Evolutionary conservation across 441 rosid genomes (phyloP).

Genomic region (Mallotus repandus): DNA sequence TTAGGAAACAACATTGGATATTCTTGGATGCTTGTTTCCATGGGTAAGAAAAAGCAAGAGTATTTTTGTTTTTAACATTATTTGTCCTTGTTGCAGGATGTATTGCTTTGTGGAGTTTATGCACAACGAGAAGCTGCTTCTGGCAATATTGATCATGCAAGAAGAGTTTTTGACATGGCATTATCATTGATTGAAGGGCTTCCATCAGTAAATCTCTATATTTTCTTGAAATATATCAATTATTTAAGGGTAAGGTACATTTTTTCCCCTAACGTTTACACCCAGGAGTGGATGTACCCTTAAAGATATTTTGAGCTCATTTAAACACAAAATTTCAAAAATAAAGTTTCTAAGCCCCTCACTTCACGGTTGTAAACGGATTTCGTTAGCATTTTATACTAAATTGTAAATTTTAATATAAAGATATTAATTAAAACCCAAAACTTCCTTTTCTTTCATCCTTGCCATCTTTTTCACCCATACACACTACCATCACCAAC

Average conservation of each 20-base stretch:
- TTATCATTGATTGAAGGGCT: slow-evolving; percentile 77
- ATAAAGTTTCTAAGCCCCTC: too few species aligned
- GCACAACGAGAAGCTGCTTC: slow-evolving; percentile 85
- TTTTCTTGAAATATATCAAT: neutral
- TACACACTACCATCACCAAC: too few species aligned
- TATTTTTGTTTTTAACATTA: neutral
- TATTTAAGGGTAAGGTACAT: neutral
- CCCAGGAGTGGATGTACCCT: too few species aligned
- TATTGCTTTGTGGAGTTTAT: slow-evolving; percentile 94
- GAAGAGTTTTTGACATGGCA: slow-evolving; percentile 95
- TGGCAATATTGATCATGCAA: slow-evolving; percentile 85
- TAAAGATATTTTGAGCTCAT: too few species aligned
- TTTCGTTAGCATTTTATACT: too few species aligned
- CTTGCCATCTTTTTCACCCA: too few species aligned
- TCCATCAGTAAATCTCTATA: slow-evolving; percentile 48
- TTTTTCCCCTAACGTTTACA: too few species aligned
- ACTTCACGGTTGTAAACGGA: too few species aligned
- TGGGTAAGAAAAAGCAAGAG: neutral
- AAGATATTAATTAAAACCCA: too few species aligned
- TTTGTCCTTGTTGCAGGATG: slow-evolving; percentile 49
- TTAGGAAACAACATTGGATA: slow-evolving; percentile 5
- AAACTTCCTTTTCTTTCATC: too few species aligned
- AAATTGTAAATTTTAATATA: too few species aligned
- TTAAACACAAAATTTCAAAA: too few species aligned
- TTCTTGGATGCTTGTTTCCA: neutral